Evolutionary conservation across 1,284 basidiomycete genomes (phyloP).

Genomic region (Malassezia sympodialis): DNA sequence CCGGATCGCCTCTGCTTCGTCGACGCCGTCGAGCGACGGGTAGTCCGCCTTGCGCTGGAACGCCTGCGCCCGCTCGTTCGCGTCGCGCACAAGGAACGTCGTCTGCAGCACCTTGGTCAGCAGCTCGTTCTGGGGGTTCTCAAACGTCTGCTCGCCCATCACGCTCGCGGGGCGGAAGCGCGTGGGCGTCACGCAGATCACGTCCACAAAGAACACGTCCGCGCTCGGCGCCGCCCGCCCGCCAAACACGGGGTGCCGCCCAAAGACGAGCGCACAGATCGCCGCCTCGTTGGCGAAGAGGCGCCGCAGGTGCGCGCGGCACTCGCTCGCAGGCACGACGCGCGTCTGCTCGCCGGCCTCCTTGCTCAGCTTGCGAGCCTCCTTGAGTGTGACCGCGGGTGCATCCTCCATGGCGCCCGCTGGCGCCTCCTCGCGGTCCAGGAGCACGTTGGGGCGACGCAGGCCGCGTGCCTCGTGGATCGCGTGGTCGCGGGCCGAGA

Average conservation of each 20-base stretch:
- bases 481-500: slow-evolving; percentile 67
- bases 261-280: slow-evolving; percentile 78
- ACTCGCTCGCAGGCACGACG: slow-evolving; percentile 80
- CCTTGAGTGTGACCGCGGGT: slow-evolving; percentile 50
- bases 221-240: slow-evolving; percentile 57
- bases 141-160: slow-evolving; percentile 85
- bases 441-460: slow-evolving; percentile 40
- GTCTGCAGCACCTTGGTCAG: slow-evolving; percentile 72
- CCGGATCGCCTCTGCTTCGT: slow-evolving; percentile 51
- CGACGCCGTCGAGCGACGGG: slow-evolving; percentile 28
- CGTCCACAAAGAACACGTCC: slow-evolving; percentile 96
- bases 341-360: slow-evolving; percentile 56
- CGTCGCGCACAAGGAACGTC: slow-evolving; percentile 50
- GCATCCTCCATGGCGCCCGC: slow-evolving; percentile 55
- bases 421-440: slow-evolving; percentile 11
- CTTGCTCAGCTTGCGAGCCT: slow-evolving; percentile 32
- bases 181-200: slow-evolving; percentile 80
- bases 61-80: slow-evolving; percentile 61
- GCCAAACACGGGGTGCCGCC: slow-evolving; percentile 74
- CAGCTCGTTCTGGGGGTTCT: slow-evolving; percentile 94
- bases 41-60: slow-evolving; percentile 57
- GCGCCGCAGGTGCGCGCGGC: slow-evolving; percentile 78
- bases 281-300: slow-evolving; percentile 74
- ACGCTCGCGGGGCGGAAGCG: slow-evolving; percentile 88
- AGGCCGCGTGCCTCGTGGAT: slow-evolving; percentile 56